Evolutionary conservation across 2,329 filamentous ascomycete species (phyloP).

Genomic region (Diaporthe ilicicola): DNA sequence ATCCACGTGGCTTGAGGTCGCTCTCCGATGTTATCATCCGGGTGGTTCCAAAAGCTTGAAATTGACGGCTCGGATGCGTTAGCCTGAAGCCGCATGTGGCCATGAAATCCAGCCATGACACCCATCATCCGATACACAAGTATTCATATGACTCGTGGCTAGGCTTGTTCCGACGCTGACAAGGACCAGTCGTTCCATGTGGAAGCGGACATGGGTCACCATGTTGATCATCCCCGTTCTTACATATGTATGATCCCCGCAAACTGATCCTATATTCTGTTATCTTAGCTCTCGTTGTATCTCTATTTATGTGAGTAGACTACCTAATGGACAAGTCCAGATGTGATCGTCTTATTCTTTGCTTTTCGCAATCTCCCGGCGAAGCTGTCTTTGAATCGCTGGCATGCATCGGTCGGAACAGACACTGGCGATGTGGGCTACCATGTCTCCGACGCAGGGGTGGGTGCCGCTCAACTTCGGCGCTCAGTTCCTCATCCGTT

Average conservation of each 20-base stretch:
- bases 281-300: neutral
- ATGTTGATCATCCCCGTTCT: neutral
- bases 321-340: neutral
- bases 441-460: neutral
- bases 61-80: neutral
- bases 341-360: neutral
- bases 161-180: neutral
- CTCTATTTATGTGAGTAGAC: neutral
- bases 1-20: conserved; percentile 4
- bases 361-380: neutral
- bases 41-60: conserved; percentile 1
- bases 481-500: conserved; percentile 18
- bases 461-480: conserved; percentile 7
- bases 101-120: neutral
- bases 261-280: neutral
- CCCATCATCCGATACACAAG: neutral
- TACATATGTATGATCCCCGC: neutral
- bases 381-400: neutral
- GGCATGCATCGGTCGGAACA: neutral
- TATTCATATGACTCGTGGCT: conserved; percentile 1
- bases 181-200: neutral
- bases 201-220: neutral
- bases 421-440: neutral
- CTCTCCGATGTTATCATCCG: neutral
- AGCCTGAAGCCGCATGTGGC: neutral